Percentiles rank a stretch among this genome's conserved stretches.
phyloP scores from a whole-genome alignment of 2,329 filamentous ascomycete species.

The Aureobasidium subglaciale region DNA sequence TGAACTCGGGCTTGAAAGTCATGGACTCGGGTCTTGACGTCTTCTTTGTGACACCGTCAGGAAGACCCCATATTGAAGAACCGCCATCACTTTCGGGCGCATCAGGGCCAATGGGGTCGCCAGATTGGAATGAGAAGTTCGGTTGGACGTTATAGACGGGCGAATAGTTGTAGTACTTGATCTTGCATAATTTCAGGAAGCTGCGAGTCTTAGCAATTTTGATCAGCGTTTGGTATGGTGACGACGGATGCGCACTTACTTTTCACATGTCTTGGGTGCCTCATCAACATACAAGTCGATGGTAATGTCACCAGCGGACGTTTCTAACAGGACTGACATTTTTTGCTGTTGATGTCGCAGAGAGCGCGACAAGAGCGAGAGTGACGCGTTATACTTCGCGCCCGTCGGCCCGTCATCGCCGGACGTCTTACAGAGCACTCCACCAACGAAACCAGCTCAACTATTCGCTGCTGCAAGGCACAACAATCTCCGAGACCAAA shows the following conservation, averaged over 20 bases:
- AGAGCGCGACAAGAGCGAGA: neutral
- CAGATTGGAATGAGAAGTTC: slow-evolving; percentile 92
- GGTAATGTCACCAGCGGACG: slow-evolving; percentile 86
- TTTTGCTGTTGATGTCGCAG: slow-evolving; percentile 18
- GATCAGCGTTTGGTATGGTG: slow-evolving; percentile 43
- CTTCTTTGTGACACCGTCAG: slow-evolving; percentile 59
- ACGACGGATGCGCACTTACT: slow-evolving; percentile 52
- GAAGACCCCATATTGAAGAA: slow-evolving; percentile 81
- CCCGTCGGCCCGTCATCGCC: neutral
- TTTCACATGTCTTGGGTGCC: slow-evolving; percentile 87
- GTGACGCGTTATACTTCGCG: neutral
- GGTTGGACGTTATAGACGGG: slow-evolving; percentile 89
- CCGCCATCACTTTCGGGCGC: slow-evolving; percentile 84
- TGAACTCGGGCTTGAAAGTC: slow-evolving; percentile 70
- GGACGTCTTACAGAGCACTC: neutral
- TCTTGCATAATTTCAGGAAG: slow-evolving; percentile 97
- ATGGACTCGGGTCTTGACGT: slow-evolving; percentile 45
- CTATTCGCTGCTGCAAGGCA: neutral
- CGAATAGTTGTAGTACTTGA: slow-evolving; percentile 98
- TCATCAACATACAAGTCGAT: slow-evolving; percentile 87
- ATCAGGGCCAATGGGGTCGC: slow-evolving; percentile 83
- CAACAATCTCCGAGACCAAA: too few relatives aligned
- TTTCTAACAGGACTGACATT: slow-evolving; percentile 94
- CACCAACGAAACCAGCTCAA: neutral
- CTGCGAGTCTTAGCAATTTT: slow-evolving; percentile 52